phyloP scores from a whole-genome alignment of 768 basidiomycete genomes.

The Termitomyces heimii region DNA sequence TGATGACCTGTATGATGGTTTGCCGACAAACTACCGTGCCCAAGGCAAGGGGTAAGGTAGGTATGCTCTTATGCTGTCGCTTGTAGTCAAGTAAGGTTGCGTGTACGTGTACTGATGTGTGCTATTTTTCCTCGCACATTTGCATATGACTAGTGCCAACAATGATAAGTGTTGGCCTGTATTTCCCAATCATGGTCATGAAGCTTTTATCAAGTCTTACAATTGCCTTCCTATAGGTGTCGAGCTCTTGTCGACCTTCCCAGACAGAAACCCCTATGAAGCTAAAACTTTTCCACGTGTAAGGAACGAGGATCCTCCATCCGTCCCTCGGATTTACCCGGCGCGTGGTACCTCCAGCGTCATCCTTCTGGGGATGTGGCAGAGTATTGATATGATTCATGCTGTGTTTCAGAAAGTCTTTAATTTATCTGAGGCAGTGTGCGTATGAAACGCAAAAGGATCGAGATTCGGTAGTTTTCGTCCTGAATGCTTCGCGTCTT shows the following conservation, averaged over 20 bases:
- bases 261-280: neutral
- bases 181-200: neutral
- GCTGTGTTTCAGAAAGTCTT: neutral
- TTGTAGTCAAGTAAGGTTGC: neutral
- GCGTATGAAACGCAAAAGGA: conserved; percentile 12
- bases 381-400: neutral
- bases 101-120: neutral
- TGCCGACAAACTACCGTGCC: no score
- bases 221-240: neutral
- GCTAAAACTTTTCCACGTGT: neutral
- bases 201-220: neutral
- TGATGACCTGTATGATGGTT: neutral
- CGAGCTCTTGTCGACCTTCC: neutral
- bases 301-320: neutral
- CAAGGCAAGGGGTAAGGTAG: neutral
- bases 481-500: neutral
- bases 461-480: neutral
- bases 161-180: neutral
- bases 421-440: conserved; percentile 13
- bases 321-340: no score
- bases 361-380: neutral
- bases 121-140: neutral
- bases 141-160: neutral
- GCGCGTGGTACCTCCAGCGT: neutral
- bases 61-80: neutral